Conservation (phyloP, 192 early-diverging fungal species). For the Coemansia sp. region DNA sequence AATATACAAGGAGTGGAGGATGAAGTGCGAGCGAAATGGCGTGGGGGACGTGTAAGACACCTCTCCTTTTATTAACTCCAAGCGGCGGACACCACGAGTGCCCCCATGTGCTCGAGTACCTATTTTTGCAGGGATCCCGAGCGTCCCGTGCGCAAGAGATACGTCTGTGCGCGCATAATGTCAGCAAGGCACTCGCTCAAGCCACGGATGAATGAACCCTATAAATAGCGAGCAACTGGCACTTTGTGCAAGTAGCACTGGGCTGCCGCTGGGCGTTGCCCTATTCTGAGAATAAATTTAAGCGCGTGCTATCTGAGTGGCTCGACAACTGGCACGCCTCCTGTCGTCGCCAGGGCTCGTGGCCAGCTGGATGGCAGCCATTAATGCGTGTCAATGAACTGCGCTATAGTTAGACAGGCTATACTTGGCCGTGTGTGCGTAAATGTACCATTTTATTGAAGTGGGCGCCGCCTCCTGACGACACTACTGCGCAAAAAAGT, state of each 20-base stretch:
- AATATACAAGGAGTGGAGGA: neutral
- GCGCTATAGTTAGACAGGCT: neutral
- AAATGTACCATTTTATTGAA: neutral
- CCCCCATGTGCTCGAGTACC: neutral
- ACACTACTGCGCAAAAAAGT: neutral
- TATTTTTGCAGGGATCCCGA: constrained; percentile 2
- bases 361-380: neutral
- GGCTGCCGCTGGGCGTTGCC: too few relatives aligned
- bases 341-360: neutral
- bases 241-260: too few relatives aligned
- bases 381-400: neutral
- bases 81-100: neutral
- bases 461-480: neutral
- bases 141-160: neutral
- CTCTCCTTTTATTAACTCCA: neutral
- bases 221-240: neutral
- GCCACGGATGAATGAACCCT: neutral
- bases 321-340: neutral
- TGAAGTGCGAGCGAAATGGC: neutral
- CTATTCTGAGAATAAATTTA: too few relatives aligned
- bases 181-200: neutral
- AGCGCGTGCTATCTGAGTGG: neutral
- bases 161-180: neutral
- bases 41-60: too few relatives aligned
- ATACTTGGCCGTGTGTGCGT: neutral